Base-by-base conservation (phyloP, 2,329 filamentous ascomycete genomes). In the Cercospora sp. region DNA sequence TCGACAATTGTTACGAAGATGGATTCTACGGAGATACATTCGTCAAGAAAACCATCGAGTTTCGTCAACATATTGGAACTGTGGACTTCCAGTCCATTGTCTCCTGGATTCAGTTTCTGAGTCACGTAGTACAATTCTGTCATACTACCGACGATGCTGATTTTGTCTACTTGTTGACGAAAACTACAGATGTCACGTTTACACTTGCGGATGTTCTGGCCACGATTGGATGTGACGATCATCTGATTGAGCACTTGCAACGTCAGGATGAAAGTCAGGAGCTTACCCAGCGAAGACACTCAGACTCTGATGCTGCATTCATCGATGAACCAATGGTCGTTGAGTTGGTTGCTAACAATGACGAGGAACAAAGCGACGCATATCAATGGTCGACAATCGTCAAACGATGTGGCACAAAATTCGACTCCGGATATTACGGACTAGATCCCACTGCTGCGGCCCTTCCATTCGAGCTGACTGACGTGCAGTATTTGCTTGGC, bases 61-160 rank as follows among this genome's bases (percentile, higher is more conserved):
- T 66, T 12, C 64, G 64, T 26, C 64, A 66, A 16, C 64, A 66
- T 23, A 55, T 39, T 5, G 64, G 64, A 18, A 60, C 64, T 4
- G 30, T 66, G n/a, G 58, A 66, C 18, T 55, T 26, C 31, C 26
- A 20, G 5, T 26, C 58, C 2, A 66, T 66, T 10, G 30, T 61
- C 6, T 16, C 13, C 13, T 66, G 51, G 26, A 31, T 66, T 5
- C 18, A 16, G 3, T 26, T 66, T 2, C 42, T 61, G 18, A 39
- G 20, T 5, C 8, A 51, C 1, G 42, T 20, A 1, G 33, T 30
- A 23, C 28, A 45, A 7, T 61, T 45, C 57, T 66, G 64, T 30
- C n/a, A 66, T 5, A 20, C 18, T 6, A 20, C 45, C 9, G n/a
- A 28, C 30, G 55, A 66, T 20, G 10, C 36, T 5, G n/a, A 61